phyloP scores from a whole-genome alignment of 192 early-diverging fungal species.

The Coemansia sp. region DNA sequence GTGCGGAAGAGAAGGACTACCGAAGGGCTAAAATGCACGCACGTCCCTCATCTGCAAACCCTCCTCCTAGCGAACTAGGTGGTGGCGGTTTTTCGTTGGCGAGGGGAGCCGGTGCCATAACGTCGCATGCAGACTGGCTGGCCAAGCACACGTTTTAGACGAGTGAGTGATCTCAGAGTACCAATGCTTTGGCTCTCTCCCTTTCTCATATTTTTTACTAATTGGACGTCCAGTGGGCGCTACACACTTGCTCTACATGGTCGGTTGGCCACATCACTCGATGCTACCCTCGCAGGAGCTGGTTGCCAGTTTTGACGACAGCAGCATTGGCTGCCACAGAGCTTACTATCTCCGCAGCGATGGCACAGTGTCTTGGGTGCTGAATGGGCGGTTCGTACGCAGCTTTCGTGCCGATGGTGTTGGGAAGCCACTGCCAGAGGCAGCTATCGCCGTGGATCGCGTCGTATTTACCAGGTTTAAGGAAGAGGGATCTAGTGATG shows the following conservation, averaged over 20 bases:
- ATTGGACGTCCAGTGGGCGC: neutral
- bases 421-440: no score
- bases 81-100: neutral
- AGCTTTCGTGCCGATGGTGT: slow-evolving; percentile 23
- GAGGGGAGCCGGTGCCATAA: neutral
- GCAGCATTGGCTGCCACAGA: slow-evolving; percentile 21
- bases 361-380: slow-evolving; percentile 22
- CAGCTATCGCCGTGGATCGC: slow-evolving; percentile 2
- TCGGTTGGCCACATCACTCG: neutral
- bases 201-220: neutral
- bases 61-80: neutral
- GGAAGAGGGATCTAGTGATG: neutral
- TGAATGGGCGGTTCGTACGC: slow-evolving; percentile 31
- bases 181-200: neutral
- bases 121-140: neutral
- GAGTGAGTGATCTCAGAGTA: neutral
- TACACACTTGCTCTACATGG: neutral
- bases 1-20: neutral
- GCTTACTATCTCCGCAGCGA: slow-evolving; percentile 6
- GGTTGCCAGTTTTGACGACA: slow-evolving; percentile 29
- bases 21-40: neutral
- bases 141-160: neutral
- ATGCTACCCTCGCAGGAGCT: slow-evolving; percentile 1
- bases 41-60: neutral
- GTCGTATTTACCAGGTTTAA: slow-evolving; percentile 35